Evolutionary conservation across 805 yeast species (phyloP).

Genomic region (Kuraishia borneana): DNA sequence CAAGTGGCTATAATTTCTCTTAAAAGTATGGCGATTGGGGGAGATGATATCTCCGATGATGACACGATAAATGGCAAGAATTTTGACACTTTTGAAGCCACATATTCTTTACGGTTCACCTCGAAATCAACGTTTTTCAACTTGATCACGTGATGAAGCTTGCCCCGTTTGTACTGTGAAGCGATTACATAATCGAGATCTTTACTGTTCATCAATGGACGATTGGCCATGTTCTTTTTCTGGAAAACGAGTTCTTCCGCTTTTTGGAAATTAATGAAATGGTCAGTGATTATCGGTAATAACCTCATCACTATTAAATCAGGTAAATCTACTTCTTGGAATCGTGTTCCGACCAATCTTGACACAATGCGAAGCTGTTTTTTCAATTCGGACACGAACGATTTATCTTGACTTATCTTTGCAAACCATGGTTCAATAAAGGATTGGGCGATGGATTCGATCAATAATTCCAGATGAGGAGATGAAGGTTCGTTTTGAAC

Average conservation of each 20-base stretch:
- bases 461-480: slow-evolving; percentile 42
- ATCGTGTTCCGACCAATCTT: slow-evolving; percentile 26
- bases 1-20: slow-evolving; percentile 54
- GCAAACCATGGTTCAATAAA: slow-evolving; percentile 49
- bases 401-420: slow-evolving; percentile 26
- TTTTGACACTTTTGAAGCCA: slow-evolving; percentile 27
- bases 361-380: slow-evolving; percentile 31
- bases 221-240: slow-evolving; percentile 11
- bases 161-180: slow-evolving; percentile 34
- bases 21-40: slow-evolving; percentile 35
- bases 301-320: slow-evolving; percentile 44
- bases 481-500: slow-evolving; percentile 34
- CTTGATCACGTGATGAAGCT: slow-evolving; percentile 47
- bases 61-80: slow-evolving; percentile 43
- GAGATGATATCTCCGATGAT: slow-evolving; percentile 30
- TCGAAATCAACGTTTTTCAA: slow-evolving; percentile 23
- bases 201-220: slow-evolving; percentile 11
- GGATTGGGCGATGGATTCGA: slow-evolving; percentile 34
- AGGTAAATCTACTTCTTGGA: slow-evolving; percentile 38
- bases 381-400: slow-evolving; percentile 31
- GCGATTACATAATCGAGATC: slow-evolving; percentile 31
- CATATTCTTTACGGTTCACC: slow-evolving; percentile 35
- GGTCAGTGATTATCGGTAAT: slow-evolving; percentile 57
- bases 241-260: slow-evolving; percentile 25
- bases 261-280: slow-evolving; percentile 34